Percentiles rank a stretch among this genome's conserved stretches.
Evolutionary conservation across 2,329 filamentous ascomycete species (phyloP).

Genomic region (Penicillium concentricum): DNA sequence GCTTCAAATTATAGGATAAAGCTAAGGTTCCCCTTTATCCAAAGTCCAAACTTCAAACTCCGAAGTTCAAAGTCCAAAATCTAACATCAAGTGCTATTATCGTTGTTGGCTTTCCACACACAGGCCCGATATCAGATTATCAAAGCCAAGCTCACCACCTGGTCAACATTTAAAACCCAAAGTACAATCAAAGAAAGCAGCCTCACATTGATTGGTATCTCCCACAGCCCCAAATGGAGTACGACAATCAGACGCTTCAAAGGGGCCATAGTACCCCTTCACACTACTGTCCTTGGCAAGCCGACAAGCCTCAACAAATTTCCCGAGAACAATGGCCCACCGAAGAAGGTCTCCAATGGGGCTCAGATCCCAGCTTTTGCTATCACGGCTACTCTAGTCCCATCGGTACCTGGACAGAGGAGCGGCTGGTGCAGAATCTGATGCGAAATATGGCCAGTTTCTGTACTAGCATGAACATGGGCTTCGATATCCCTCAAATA

Average conservation of each 20-base stretch:
- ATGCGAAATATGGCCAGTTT: constrained; percentile 22
- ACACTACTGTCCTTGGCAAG: constrained; percentile 2
- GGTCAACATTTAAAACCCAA: not conserved
- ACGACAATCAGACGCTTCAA: not conserved
- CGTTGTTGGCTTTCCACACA: not conserved
- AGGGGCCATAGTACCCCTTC: not conserved
- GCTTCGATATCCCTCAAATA: constrained; percentile 1
- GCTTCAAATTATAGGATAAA: not conserved
- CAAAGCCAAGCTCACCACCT: not conserved
- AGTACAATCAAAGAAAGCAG: not conserved
- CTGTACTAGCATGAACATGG: constrained; percentile 12
- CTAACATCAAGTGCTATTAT: not conserved
- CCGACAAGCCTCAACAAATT: constrained; percentile 1
- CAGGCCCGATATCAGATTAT: not conserved
- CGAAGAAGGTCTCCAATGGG: constrained; percentile 22
- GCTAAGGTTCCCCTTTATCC: not conserved
- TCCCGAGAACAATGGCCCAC: constrained; percentile 1
- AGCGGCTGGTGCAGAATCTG: constrained; percentile 18
- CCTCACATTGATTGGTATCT: not conserved
- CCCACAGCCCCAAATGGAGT: not conserved
- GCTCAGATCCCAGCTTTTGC: constrained; percentile 24
- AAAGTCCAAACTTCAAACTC: no score
- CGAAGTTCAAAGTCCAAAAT: not conserved
- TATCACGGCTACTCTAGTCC: constrained; percentile 24
- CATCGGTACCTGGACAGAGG: constrained; percentile 24